Base-by-base conservation (phyloP, 176 grass and related monocot genomes). In the Aegilops speltoides region DNA sequence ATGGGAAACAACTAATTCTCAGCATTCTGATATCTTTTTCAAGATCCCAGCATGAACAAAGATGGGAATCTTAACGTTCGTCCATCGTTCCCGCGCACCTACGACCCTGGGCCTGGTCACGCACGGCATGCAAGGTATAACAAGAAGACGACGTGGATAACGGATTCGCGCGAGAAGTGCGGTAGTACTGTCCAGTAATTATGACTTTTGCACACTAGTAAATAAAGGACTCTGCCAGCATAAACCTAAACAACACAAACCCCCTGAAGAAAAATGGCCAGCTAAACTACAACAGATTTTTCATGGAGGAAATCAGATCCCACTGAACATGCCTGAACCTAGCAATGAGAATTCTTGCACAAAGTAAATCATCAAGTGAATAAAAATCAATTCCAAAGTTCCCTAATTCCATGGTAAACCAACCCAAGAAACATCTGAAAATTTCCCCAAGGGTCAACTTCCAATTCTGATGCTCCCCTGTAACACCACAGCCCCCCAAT, bases 361-460 rank as follows among this genome's bases (percentile, higher is more conserved):
- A 64, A n/a, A 81, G 29, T 3, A 71, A 70, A 71, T 50, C 40
- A 83, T 65, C 52, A 54, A 78, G 32, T 10, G 8, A 61, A 70
- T 10, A 28, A 2, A 38, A 66, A 57, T 40, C 6, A 5, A 25
- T 14, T 24, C 1, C 52, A 23, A 40, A 24, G 54, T 83, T 79
- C 8, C 83, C 32, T 37, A 56, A 74, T 79, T 81, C 54, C 6
- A 86, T 10, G 22, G 71, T 6, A 54, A 68, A 17, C 32, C 32
- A 64, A 79, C 34, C 64, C 74, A 87, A 72, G 64, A 83, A 78
- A 82, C 52, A 28, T 16, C 10, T 64, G 5, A 31, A 13, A 15
- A 61, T 15, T 17, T 64, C 32, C 16, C 26, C 28, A 79, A 60
- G 29, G 7, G 57, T 5, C 26, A 48, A 10, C 22, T 10, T 7